These are phyloP conservation scores for Adansonia gregorii DNA, from an alignment of 441 rosid species.

Conservation along the genomic window DNA sequence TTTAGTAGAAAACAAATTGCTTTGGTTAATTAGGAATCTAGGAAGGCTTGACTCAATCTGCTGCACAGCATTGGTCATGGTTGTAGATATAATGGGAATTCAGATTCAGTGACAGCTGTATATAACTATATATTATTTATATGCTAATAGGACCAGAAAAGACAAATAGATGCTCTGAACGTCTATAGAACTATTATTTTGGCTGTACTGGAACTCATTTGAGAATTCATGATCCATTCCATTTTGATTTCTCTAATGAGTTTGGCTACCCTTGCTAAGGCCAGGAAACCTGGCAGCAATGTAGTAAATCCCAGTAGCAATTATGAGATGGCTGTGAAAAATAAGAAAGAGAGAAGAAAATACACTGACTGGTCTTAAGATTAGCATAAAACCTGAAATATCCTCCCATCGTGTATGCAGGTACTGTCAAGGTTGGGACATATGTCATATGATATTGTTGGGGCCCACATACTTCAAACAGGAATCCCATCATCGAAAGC, in stretches of 20 bases:
- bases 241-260: background rate
- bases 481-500: conserved; percentile 91
- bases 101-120: no score
- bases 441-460: conserved; percentile 84
- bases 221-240: background rate
- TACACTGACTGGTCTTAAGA: background rate
- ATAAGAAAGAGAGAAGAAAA: conserved; percentile 5
- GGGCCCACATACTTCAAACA: conserved; percentile 94
- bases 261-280: background rate
- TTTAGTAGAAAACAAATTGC: conserved; percentile 7
- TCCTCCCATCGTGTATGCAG: conserved; percentile 39
- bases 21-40: background rate
- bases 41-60: background rate
- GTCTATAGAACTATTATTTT: background rate
- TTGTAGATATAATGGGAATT: no score
- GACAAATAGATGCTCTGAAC: background rate
- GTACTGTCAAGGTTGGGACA: conserved; percentile 89
- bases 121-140: background rate
- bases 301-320: background rate
- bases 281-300: background rate
- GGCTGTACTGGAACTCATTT: background rate
- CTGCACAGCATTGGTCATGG: background rate
- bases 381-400: background rate
- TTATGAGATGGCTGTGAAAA: background rate
- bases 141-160: background rate